phyloP scores from a whole-genome alignment of 1,284 basidiomycete species.

The Ceratobasidium sp. region DNA sequence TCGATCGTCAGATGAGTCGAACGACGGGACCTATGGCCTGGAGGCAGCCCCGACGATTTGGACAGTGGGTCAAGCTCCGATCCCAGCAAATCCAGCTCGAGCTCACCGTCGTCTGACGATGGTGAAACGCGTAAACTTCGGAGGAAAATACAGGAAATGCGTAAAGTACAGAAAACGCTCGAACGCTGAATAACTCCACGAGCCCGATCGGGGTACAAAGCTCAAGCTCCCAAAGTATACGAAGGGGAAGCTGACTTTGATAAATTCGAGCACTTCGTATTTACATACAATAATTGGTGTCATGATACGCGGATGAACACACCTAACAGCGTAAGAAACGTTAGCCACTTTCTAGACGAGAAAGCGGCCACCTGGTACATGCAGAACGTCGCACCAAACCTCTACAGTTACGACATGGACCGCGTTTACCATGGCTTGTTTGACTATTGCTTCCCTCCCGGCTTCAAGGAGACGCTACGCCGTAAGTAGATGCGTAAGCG shows the following conservation, averaged over 20 bases:
- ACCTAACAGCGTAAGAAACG: background rate
- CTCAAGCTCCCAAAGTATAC: conserved; percentile 1
- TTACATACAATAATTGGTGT: background rate
- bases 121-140: background rate
- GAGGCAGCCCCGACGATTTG: background rate
- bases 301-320: background rate
- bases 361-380: no score
- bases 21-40: background rate
- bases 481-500: no score
- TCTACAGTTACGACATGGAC: no score
- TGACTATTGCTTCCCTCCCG: no score
- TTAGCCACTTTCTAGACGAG: no score
- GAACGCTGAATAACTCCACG: background rate
- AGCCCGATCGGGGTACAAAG: conserved; percentile 2
- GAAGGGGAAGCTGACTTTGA: background rate
- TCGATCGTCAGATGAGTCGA: background rate
- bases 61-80: background rate
- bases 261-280: conserved; percentile 8
- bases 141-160: background rate
- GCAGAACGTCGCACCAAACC: no score
- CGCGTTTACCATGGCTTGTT: no score
- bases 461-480: no score
- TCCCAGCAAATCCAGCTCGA: background rate
- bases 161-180: background rate
- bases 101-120: no score